Base-by-base conservation (phyloP, 345 rosid genomes). In the Populus davidiana region DNA sequence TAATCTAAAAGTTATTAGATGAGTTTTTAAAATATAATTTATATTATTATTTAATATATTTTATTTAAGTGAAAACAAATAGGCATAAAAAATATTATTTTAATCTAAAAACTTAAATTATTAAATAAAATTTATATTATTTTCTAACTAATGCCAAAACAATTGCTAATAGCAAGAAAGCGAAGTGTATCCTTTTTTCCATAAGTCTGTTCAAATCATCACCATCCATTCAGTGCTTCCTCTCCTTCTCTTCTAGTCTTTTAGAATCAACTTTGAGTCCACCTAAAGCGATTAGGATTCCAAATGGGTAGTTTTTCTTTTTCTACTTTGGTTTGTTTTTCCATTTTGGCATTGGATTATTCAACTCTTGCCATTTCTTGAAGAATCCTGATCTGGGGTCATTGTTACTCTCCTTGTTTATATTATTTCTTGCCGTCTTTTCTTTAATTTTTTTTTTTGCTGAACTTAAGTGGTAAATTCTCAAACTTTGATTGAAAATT, bases 191-290 rank as follows among this genome's bases (percentile, higher is more conserved):
- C 75, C 64, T 66, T 75, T 80, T 41, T 73, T 70, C 71, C 31
- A 67, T 61, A 20, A 50, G 20, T 23, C 64, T 29, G n/a, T 4
- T 71, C 77, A 29, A 33, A 75, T 76, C 87, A 31, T 25, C 52
- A 38, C 72, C 76, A 31, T 79, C 66, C 68, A 67, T 54, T 44
- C 65, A 25, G 54, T 68, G 29, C 65, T 35, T 41, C 66, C 4
- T 23, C 67, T 39, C 31, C 8, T 68, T 1, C 18, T 20, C 38
- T 1, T 4, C 35, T 17, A 12, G 25, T 27, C 39, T 20, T n/a
- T n/a, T 56, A 8, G 12, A 74, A 27, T 63, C 47, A 25, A 27
- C 81, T 75, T 82, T 73, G 85, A 85, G 82, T 83, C 85, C 87
- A 50, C 71, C 82, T 76, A 35, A 81, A 78, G 74, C 76, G 65